phyloP scores from a whole-genome alignment of 495 filamentous ascomycete species.

The Acidomyces sp. region DNA sequence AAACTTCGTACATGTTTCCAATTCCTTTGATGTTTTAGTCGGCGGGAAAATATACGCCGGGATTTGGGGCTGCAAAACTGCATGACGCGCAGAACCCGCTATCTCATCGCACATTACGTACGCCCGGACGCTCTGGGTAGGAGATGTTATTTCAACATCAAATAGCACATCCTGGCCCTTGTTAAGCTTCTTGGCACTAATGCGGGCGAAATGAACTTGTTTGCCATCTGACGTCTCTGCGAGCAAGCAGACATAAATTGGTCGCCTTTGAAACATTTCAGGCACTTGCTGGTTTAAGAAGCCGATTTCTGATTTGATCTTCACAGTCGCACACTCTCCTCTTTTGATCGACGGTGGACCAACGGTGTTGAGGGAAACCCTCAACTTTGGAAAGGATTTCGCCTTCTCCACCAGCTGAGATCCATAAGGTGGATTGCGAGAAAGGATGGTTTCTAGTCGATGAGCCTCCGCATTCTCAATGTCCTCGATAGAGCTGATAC shows the following conservation, averaged over 20 bases:
- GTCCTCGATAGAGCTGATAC: conserved; percentile 57
- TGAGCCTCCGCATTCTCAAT: conserved; percentile 53
- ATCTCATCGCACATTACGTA: conserved; percentile 82
- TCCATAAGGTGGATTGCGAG: conserved; percentile 75
- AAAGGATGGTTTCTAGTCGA: conserved; percentile 63
- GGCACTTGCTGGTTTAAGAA: conserved; percentile 58
- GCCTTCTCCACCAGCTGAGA: conserved; percentile 49
- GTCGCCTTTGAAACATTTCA: conserved; percentile 44
- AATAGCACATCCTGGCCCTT: conserved; percentile 51
- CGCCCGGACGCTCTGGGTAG: conserved; percentile 50
- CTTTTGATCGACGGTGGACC: conserved; percentile 33
- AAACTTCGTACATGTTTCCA: conserved; percentile 19
- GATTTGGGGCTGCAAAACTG: conserved; percentile 49
- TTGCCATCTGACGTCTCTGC: conserved; percentile 63
- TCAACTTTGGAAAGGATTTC: conserved; percentile 61
- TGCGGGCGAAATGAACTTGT: conserved; percentile 66
- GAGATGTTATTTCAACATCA: conserved; percentile 39
- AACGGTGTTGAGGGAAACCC: conserved; percentile 41
- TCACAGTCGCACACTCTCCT: conserved; percentile 39
- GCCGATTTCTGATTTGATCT: conserved; percentile 54
- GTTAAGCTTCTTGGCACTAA: conserved; percentile 52
- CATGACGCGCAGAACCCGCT: conserved; percentile 61
- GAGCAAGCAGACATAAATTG: conserved; percentile 59
- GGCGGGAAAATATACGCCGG: conserved; percentile 40
- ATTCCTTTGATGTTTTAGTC: conserved; percentile 20